These are phyloP conservation scores for Penicillium cosmopolitanum DNA, from an alignment of 495 filamentous ascomycete genomes.

Conservation along the genomic window DNA sequence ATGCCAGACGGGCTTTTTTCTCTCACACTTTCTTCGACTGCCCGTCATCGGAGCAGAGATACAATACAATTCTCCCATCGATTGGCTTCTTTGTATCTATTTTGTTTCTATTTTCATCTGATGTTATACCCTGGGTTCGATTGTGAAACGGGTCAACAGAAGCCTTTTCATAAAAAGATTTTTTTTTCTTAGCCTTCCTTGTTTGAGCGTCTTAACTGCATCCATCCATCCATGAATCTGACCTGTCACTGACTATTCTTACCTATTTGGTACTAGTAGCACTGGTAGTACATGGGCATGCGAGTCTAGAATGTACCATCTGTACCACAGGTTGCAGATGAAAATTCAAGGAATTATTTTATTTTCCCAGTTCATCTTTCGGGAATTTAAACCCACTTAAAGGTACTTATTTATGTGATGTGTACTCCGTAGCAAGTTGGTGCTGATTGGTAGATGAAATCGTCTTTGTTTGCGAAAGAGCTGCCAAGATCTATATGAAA, in stretches of 20 bases:
- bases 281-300: background rate
- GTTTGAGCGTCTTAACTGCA: background rate
- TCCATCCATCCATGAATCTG: background rate
- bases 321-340: too few species aligned
- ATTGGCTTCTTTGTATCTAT: slow-evolving; percentile 25
- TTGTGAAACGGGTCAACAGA: slow-evolving; percentile 17
- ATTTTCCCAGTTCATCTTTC: too few species aligned
- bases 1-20: slow-evolving; percentile 14
- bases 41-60: slow-evolving; percentile 8
- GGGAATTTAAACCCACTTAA: too few species aligned
- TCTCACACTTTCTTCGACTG: background rate
- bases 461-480: too few species aligned
- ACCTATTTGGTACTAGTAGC: too few species aligned
- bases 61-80: slow-evolving; percentile 3
- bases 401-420: too few species aligned
- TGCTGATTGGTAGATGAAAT: too few species aligned
- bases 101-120: slow-evolving; percentile 16
- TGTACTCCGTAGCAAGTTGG: too few species aligned
- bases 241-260: background rate
- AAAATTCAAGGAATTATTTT: too few species aligned
- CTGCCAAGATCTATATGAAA: too few species aligned
- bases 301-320: background rate
- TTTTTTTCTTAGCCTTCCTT: background rate
- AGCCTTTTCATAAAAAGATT: slow-evolving; percentile 1
- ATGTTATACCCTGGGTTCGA: slow-evolving; percentile 10